phyloP scores from a whole-genome alignment of 2,329 filamentous ascomycete genomes.

The Arachnomyces sp. region DNA sequence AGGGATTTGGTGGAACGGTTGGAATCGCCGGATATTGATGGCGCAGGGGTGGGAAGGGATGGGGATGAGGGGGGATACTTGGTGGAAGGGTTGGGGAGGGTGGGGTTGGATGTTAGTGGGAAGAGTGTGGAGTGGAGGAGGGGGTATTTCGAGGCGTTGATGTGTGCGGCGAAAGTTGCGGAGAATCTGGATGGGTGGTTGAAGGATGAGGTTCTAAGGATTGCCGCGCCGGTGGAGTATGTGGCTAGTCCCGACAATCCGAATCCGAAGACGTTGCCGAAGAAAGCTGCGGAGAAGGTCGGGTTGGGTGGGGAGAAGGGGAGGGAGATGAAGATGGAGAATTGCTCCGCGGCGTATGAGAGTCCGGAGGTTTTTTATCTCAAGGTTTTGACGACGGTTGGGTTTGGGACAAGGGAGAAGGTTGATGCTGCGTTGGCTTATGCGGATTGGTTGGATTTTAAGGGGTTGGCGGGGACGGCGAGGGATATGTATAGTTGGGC shows the following conservation, averaged over 20 bases:
- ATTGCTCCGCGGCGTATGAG: slow-evolving; percentile 64
- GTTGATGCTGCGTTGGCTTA: slow-evolving; percentile 76
- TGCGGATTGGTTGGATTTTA: slow-evolving; percentile 78
- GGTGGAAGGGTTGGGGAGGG: slow-evolving; percentile 38
- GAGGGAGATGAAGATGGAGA: slow-evolving; percentile 49
- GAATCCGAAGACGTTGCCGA: slow-evolving; percentile 63
- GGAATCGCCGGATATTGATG: slow-evolving; percentile 63
- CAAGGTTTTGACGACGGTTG: slow-evolving; percentile 70
- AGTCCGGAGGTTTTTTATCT: slow-evolving; percentile 71
- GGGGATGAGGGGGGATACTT: slow-evolving; percentile 50
- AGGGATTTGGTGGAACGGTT: slow-evolving; percentile 56
- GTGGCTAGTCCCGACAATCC: slow-evolving; percentile 81
- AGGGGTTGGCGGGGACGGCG: slow-evolving; percentile 57
- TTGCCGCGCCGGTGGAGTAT: slow-evolving; percentile 64
- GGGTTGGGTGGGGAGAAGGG: slow-evolving; percentile 17
- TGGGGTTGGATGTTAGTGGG: slow-evolving; percentile 60
- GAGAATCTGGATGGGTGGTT: slow-evolving; percentile 79
- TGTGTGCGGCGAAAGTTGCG: slow-evolving; percentile 66
- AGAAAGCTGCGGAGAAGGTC: slow-evolving; percentile 30
- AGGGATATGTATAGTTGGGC: slow-evolving; percentile 68
- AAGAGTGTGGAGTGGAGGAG: slow-evolving; percentile 80
- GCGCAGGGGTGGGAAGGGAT: too few species aligned
- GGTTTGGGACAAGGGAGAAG: slow-evolving; percentile 70
- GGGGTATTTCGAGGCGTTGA: slow-evolving; percentile 76
- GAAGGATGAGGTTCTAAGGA: slow-evolving; percentile 56